Percentiles rank a stretch among this genome's conserved stretches.
Evolutionary conservation across 495 filamentous ascomycete species (phyloP).

Genomic region (Podospora australis): DNA sequence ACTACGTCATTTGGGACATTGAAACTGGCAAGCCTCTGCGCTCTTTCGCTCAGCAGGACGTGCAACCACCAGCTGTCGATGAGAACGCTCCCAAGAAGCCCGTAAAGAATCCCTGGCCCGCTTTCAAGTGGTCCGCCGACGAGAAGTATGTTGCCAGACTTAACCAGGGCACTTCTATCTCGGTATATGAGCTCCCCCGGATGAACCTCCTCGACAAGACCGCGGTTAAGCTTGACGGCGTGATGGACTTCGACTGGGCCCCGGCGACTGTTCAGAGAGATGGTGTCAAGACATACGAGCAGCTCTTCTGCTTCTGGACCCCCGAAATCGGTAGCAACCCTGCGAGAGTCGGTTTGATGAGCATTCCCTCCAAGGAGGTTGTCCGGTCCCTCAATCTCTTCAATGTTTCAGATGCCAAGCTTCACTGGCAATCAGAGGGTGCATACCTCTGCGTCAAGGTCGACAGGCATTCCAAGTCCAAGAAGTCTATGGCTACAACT

Average conservation of each 20-base stretch:
- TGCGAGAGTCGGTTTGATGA: constrained; percentile 95
- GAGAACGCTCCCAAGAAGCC: constrained; percentile 51
- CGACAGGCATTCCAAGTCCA: constrained; percentile 96
- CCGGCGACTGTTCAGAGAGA: constrained; percentile 73
- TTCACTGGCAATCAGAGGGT: constrained; percentile 94
- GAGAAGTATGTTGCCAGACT: constrained; percentile 94
- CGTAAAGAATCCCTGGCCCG: constrained; percentile 93
- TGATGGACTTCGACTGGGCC: constrained; percentile 97
- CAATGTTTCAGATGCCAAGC: constrained; percentile 93
- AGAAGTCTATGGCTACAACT: constrained; percentile 94
- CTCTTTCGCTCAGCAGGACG: constrained; percentile 83
- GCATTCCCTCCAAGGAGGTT: constrained; percentile 85
- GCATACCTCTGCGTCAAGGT: constrained; percentile 97
- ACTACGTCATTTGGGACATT: constrained; percentile 98
- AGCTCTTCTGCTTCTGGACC: constrained; percentile 97
- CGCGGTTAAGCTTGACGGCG: constrained; percentile 88
- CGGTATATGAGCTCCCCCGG: constrained; percentile 85
- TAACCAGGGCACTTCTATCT: constrained; percentile 80
- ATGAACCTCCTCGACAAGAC: constrained; percentile 89
- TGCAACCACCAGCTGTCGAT: constrained; percentile 47
- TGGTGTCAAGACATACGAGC: constrained; percentile 82
- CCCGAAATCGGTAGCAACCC: constrained; percentile 97
- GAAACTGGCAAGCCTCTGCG: constrained; percentile 83
- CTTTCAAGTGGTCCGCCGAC: constrained; percentile 98
- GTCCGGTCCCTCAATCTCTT: constrained; percentile 93